Conservation (phyloP, 2,329 filamentous ascomycete species). For the Colletotrichum noveboracense region DNA sequence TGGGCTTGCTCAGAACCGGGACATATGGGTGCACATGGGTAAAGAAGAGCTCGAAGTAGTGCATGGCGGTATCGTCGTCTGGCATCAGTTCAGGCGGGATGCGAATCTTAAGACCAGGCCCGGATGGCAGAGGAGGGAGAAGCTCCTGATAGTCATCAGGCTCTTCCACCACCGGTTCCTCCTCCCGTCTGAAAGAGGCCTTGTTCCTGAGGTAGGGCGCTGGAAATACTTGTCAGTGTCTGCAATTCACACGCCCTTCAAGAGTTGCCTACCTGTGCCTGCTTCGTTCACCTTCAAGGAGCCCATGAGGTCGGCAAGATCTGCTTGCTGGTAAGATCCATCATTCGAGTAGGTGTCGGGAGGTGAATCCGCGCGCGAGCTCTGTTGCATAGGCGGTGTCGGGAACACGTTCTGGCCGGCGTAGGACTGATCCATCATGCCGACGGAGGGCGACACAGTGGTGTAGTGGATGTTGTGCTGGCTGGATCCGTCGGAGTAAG, state of each 20-base stretch:
- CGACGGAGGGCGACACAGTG: constrained; percentile 53
- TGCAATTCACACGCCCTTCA: neutral
- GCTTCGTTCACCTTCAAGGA: constrained; percentile 86
- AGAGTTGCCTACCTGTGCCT: constrained; percentile 72
- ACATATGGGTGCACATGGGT: constrained; percentile 90
- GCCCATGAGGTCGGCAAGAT: constrained; percentile 81
- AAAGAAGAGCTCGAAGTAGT: constrained; percentile 93
- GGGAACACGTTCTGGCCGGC: constrained; percentile 55
- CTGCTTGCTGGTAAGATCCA: constrained; percentile 67
- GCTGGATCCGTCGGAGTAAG: constrained; percentile 50
- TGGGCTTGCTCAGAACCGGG: constrained; percentile 81
- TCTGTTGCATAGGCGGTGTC: constrained; percentile 55
- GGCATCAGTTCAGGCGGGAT: constrained; percentile 96
- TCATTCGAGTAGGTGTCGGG: constrained; percentile 64
- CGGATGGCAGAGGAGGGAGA: constrained; percentile 70
- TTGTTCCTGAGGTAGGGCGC: constrained; percentile 84
- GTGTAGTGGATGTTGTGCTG: constrained; percentile 59
- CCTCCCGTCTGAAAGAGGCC: constrained; percentile 53
- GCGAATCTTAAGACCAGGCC: constrained; percentile 78
- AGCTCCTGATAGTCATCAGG: constrained; percentile 75
- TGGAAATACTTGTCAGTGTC: constrained; percentile 36
- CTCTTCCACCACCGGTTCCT: constrained; percentile 71
- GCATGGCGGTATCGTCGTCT: constrained; percentile 77
- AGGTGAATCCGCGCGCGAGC: constrained; percentile 43
- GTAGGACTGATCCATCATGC: constrained; percentile 58